Evolutionary conservation across 352 stramenopile genomes (phyloP), one percentile per base, ranked within the genome.

Genomic region (Halophytophthora polymorphica): DNA sequence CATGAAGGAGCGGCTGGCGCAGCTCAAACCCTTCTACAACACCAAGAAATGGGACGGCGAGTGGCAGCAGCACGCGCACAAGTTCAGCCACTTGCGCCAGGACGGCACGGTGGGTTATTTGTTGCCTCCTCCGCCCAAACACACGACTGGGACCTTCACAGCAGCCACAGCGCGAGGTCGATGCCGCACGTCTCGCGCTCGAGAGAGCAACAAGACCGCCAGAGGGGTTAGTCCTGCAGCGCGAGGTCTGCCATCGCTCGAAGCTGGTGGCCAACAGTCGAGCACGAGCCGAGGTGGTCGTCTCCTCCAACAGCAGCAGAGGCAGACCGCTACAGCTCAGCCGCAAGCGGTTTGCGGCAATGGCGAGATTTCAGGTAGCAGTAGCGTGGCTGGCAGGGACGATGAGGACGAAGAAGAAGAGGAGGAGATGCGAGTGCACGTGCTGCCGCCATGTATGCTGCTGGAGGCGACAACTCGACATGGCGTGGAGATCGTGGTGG

Each of bases 31-130:
- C 0, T 79, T 62, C 15, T 92, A 92, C 58, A 80, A 84, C 46
- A 73, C 77, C 3, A 77, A 74, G 51, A 79, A 86, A 52, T 92
- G 81, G 78, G 81, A 90, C 45, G 49, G 58, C 4, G 78, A 92
- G 36, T 92, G 79, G 77, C 74, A 86, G 41, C 50, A 83, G n/a
- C 56, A 66, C 15, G 47, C 51, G 2, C 50, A 73, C 19, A 86
- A 76, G 51, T 88, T 88, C 34, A 58, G 66, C 14, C 81, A 90
- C 31, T 36, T 92, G 19, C 78, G 64, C 6, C 72, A 88, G 48
- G 71, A 92, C 23, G 69, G 72, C 2, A 92, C 81, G 2, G 67
- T 88, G 2, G 81, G 81, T 0, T 83, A 92, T 43, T 46, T 92
- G 57, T 45, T 85, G 2, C 76, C 81, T 44, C 43, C 53, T 17